phyloP scores from a whole-genome alignment of 169 alveolate genomes.

The Eimeria tenella region DNA sequence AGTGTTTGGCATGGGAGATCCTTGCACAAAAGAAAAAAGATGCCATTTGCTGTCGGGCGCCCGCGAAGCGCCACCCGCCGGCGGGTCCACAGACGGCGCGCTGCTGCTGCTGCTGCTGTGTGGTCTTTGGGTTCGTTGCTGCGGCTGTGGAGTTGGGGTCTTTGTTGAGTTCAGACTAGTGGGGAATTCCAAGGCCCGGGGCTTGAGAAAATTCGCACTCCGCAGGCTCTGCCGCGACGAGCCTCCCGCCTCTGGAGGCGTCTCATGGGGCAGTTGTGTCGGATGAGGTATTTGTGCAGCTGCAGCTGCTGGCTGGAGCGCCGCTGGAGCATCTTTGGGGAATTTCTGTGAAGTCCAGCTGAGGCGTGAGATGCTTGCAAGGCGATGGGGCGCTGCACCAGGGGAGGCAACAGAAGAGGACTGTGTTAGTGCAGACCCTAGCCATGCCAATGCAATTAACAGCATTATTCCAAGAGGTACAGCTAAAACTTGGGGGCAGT shows the following conservation, averaged over 20 bases:
- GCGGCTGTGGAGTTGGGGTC: too few relatives aligned
- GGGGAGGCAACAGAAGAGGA: neutral
- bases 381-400: neutral
- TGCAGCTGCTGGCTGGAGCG: neutral
- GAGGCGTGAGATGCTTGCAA: neutral
- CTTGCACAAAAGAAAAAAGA: constrained; percentile 13
- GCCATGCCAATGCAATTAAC: constrained; percentile 12
- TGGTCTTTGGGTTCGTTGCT: too few relatives aligned
- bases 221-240: too few relatives aligned
- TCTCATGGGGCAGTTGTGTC: neutral
- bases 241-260: too few relatives aligned
- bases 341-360: neutral
- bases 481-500: too few relatives aligned
- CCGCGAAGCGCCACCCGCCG: neutral
- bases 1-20: constrained; percentile 5
- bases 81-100: neutral
- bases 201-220: too few relatives aligned
- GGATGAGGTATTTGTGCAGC: neutral
- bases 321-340: neutral
- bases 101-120: too few relatives aligned
- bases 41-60: neutral
- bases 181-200: too few relatives aligned
- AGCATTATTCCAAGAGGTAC: neutral
- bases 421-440: neutral
- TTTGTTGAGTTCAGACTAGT: too few relatives aligned